Conservation (phyloP, 176 grass and related monocot genomes). For the Zoysia japonica region DNA sequence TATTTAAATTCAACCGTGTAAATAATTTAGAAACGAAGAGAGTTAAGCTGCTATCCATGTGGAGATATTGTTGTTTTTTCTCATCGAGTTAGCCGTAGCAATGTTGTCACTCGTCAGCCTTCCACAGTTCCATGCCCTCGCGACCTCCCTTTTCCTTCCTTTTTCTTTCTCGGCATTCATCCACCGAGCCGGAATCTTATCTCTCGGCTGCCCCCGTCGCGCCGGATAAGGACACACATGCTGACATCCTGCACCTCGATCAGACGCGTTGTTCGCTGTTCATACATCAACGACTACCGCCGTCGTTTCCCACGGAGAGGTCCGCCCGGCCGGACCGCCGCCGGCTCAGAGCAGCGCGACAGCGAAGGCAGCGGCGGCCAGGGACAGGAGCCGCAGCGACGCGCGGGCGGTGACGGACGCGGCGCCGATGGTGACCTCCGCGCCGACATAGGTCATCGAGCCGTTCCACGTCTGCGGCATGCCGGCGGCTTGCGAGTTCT, state of each 20-base stretch:
- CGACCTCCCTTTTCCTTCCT: neutral
- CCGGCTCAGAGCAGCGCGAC: slow-evolving; percentile 26
- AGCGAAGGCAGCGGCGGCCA: slow-evolving; percentile 8
- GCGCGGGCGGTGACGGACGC: neutral
- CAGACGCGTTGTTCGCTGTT: neutral
- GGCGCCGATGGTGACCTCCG: slow-evolving; percentile 34
- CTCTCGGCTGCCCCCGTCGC: slow-evolving; percentile 4
- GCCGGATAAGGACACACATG: slow-evolving; percentile 13
- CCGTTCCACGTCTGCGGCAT: slow-evolving; percentile 42
- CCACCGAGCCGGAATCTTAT: slow-evolving; percentile 13
- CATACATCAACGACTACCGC: neutral
- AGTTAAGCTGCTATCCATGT: neutral
- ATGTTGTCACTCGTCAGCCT: slow-evolving; percentile 13
- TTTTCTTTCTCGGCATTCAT: neutral
- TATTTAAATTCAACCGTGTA: no score
- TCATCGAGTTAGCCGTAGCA: neutral
- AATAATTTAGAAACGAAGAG: no score
- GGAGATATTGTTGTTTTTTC: slow-evolving; percentile 37
- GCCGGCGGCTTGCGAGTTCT: slow-evolving; percentile 58
- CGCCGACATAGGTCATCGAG: slow-evolving; percentile 64
- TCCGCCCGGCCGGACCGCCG: neutral
- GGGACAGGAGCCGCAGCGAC: neutral
- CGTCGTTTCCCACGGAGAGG: slow-evolving; percentile 1
- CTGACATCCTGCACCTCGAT: neutral
- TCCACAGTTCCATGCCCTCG: neutral